Conservation (phyloP, 1,284 basidiomycete species). For the Takashimella tepidaria region DNA sequence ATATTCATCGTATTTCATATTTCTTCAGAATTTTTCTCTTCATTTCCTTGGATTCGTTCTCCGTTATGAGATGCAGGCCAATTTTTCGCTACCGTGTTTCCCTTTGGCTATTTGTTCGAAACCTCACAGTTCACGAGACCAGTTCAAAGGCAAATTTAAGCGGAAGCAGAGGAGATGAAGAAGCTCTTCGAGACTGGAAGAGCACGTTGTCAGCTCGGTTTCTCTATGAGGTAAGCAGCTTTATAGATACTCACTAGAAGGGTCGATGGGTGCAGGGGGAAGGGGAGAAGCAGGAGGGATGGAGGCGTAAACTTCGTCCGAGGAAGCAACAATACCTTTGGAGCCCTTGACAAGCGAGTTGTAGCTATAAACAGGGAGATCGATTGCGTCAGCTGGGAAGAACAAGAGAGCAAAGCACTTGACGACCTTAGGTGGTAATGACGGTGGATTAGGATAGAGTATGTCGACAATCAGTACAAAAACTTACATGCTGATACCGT, state of each 20-base stretch:
- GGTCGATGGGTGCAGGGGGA: constrained; percentile 79
- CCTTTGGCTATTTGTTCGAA: background rate
- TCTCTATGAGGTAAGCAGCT: background rate
- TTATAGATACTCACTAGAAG: constrained; percentile 63
- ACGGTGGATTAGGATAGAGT: background rate
- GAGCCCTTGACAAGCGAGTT: constrained; percentile 66
- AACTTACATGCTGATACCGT: constrained; percentile 71
- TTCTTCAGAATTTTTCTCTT: no score
- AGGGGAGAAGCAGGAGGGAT: constrained; percentile 75
- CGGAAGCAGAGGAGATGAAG: constrained; percentile 63
- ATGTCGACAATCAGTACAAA: background rate
- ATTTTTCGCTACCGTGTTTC: background rate
- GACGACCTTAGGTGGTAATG: background rate
- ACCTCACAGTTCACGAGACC: background rate
- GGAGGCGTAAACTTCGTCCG: constrained; percentile 61
- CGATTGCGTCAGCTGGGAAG: background rate
- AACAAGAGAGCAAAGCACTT: background rate
- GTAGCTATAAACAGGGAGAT: constrained; percentile 41
- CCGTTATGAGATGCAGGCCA: no score
- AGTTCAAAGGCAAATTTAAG: constrained; percentile 39
- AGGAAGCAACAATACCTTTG: constrained; percentile 61
- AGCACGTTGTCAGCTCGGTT: constrained; percentile 2
- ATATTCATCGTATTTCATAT: no score
- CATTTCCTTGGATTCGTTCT: background rate
- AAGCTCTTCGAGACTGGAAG: constrained; percentile 38